Base-by-base conservation (phyloP, 345 rosid genomes). In the Populus nigra region DNA sequence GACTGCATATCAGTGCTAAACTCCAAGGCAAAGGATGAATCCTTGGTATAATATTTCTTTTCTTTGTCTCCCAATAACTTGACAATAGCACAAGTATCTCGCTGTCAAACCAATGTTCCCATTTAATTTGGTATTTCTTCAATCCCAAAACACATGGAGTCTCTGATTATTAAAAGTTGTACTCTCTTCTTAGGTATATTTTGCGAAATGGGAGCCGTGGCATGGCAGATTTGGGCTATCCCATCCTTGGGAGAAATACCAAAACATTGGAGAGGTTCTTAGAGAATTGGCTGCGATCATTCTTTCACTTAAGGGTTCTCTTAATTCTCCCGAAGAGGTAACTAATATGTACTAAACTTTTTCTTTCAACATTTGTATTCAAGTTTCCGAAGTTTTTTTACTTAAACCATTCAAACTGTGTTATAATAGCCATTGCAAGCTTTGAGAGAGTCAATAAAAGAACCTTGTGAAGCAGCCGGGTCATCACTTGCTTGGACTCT, bases 151-250 rank as follows among this genome's bases (percentile, higher is more conserved):
- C 12, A 23, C 12, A 59, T 59, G 65, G 5, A 59, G 7, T 53
- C n/a, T 15, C 36, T 10, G 15, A 2, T 63, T 11, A 27, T 63
- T 12, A 63, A 63, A 17, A 13, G 15, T 15, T 27, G 12, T 27
- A 8, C 16, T 25, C 29, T 59, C 5, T 59, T n/a, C 11, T 23
- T 80, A 95, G 99, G 91, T 86, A 67, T 89, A 86, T 83, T 93
- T 93, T 73, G 98, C 98, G 7, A 91, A 83, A 87, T 96, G 99
- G 99, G 99, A 96, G 84, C 99, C 97, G 8, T 89, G 95, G 88
- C 98, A 96, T 62, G 94, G 98, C 3, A 86, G 85, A 53, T 96
- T 92, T 75, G 93, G 98, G 43, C 83, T 90, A 25, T 86, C 84
- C 71, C 88, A 93, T 69, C 97, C 98, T 17, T 96, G 97, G 99